Evolutionary conservation across 331 rosid species (phyloP).

Genomic region (Acacia concinna): DNA sequence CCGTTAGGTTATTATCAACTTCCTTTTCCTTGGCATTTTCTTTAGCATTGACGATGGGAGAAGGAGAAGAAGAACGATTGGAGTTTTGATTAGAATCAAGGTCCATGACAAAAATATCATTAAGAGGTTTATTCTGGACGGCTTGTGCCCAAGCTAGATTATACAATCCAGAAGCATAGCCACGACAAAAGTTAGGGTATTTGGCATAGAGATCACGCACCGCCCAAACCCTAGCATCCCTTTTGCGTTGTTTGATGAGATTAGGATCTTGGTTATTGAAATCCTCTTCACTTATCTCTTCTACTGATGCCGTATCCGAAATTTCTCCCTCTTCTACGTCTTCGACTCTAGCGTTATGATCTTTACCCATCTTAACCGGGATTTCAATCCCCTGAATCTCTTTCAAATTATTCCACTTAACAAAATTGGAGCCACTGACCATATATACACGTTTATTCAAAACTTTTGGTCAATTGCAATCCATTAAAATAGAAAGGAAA

Average conservation of each 20-base stretch:
- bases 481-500: not conserved
- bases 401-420: constrained; percentile 32
- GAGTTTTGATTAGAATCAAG: constrained; percentile 52
- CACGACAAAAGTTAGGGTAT: constrained; percentile 61
- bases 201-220: constrained; percentile 66
- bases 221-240: constrained; percentile 74
- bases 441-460: constrained; percentile 39
- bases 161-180: constrained; percentile 68
- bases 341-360: constrained; percentile 41
- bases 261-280: constrained; percentile 65
- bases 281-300: constrained; percentile 87
- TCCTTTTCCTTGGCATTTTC: constrained; percentile 33
- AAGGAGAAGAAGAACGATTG: constrained; percentile 35
- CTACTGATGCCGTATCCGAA: constrained; percentile 85
- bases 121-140: constrained; percentile 88
- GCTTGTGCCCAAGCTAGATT: constrained; percentile 97
- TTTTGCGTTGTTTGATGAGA: constrained; percentile 47
- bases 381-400: constrained; percentile 38
- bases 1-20: constrained; percentile 9
- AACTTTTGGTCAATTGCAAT: not conserved
- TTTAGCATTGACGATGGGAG: constrained; percentile 32
- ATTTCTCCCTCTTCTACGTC: constrained; percentile 98
- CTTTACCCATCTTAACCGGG: constrained; percentile 56
- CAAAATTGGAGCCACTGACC: constrained; percentile 52
- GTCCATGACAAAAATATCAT: constrained; percentile 71